These are phyloP conservation scores for Aspergillus costaricaensis DNA, from an alignment of 2,329 filamentous ascomycete species.

Conservation along the genomic window DNA sequence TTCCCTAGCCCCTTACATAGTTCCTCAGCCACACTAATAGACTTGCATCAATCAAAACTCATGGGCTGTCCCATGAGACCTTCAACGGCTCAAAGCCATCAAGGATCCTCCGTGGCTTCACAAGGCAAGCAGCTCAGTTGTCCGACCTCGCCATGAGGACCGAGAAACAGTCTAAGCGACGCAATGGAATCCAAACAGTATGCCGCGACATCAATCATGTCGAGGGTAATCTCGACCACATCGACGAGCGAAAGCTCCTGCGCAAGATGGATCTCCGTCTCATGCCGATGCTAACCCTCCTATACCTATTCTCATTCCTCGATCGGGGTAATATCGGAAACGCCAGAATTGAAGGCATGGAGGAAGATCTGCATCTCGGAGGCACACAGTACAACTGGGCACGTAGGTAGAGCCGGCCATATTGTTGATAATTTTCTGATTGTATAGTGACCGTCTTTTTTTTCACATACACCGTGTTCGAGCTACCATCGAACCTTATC, in stretches of 20 bases:
- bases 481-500: constrained; percentile 27
- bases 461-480: constrained; percentile 25
- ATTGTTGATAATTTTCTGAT: not conserved
- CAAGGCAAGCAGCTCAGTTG: not conserved
- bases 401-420: not conserved
- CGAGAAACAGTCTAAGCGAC: not conserved
- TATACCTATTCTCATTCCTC: constrained; percentile 12
- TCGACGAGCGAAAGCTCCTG: constrained; percentile 3
- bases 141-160: not conserved
- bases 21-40: not conserved
- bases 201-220: not conserved
- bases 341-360: constrained; percentile 12
- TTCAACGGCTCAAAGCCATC: not conserved
- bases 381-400: constrained; percentile 11
- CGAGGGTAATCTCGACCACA: not conserved
- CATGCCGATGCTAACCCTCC: constrained; percentile 9
- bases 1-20: not conserved
- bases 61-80: not conserved
- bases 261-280: constrained; percentile 10
- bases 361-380: constrained; percentile 3
- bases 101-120: not conserved
- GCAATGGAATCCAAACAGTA: not conserved
- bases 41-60: not conserved
- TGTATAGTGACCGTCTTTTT: constrained; percentile 35
- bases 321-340: constrained; percentile 12